Conservation (phyloP, 2,329 filamentous ascomycete species). For the Lachnellula arida region DNA sequence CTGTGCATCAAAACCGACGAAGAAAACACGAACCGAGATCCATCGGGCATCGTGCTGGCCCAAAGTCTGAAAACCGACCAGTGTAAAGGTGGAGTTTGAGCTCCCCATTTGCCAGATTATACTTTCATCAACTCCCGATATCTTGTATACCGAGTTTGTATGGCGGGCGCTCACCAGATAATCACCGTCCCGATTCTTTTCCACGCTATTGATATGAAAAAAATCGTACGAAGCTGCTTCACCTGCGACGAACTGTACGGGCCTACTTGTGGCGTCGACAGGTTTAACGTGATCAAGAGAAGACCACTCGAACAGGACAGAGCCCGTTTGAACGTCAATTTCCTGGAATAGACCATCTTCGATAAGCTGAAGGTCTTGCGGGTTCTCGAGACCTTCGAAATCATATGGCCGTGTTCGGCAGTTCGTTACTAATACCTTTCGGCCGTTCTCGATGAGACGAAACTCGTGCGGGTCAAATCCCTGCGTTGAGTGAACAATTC, state of each 20-base stretch:
- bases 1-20: not conserved
- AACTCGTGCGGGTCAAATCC: slow-evolving; percentile 29
- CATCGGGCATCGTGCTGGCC: slow-evolving; percentile 48
- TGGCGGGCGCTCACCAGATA: slow-evolving; percentile 41
- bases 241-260: not conserved
- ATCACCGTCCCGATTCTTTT: slow-evolving; percentile 43
- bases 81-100: slow-evolving; percentile 38
- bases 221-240: slow-evolving; percentile 36
- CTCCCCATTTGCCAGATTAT: slow-evolving; percentile 50
- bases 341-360: slow-evolving; percentile 34
- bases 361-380: slow-evolving; percentile 25
- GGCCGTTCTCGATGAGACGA: slow-evolving; percentile 22
- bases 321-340: slow-evolving; percentile 43
- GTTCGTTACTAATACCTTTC: slow-evolving; percentile 28
- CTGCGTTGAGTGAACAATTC: slow-evolving; percentile 22
- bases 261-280: not conserved
- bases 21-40: not conserved
- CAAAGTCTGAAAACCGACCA: slow-evolving; percentile 41
- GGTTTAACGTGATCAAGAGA: slow-evolving; percentile 34
- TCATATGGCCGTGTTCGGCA: slow-evolving; percentile 22
- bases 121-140: slow-evolving; percentile 40
- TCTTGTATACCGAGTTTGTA: slow-evolving; percentile 38
- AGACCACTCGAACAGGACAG: slow-evolving; percentile 46
- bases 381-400: slow-evolving; percentile 10
- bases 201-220: slow-evolving; percentile 51